Evolutionary conservation across 164 flowering plant genomes (phyloP).

Genomic region (Kingdonia uniflora): DNA sequence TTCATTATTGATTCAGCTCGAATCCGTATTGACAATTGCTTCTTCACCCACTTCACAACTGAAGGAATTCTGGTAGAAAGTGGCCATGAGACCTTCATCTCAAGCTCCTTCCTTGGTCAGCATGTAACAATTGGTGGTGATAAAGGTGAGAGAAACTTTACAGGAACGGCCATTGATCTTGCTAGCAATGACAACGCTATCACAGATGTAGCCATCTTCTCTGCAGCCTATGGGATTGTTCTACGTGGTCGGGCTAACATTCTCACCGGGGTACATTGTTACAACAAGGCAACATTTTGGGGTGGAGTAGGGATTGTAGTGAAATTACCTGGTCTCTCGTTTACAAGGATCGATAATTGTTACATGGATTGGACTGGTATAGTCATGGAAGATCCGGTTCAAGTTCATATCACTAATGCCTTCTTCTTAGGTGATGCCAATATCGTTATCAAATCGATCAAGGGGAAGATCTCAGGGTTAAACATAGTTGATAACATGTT

Average conservation of each 20-base stretch:
- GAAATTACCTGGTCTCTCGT: not conserved
- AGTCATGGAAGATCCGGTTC: slow-evolving; percentile 47
- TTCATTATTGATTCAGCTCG: not conserved
- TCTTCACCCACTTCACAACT: slow-evolving; percentile 1
- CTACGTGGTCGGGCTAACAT: too few relatives aligned
- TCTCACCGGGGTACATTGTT: too few relatives aligned
- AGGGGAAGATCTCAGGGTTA: slow-evolving; percentile 33
- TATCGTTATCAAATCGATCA: slow-evolving; percentile 29
- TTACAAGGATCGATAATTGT: slow-evolving; percentile 34
- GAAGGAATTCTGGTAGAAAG: not conserved
- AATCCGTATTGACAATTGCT: not conserved
- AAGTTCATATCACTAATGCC: slow-evolving; percentile 35
- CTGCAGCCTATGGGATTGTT: too few relatives aligned
- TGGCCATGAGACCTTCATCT: not conserved
- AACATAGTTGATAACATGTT: slow-evolving; percentile 20
- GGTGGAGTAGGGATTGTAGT: not conserved
- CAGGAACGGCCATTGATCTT: not conserved
- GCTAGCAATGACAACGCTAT: not conserved
- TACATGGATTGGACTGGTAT: slow-evolving; percentile 44
- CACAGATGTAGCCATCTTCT: not conserved
- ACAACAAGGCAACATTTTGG: not conserved
- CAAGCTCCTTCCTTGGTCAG: not conserved
- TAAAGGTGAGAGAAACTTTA: not conserved
- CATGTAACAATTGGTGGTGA: not conserved
- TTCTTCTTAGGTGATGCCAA: slow-evolving; percentile 50